A percentile compares a stretch with the other conserved stretches of the same genome.
Evolutionary conservation across 805 yeast genomes (phyloP).

Genomic region (Pichia paraexigua): DNA sequence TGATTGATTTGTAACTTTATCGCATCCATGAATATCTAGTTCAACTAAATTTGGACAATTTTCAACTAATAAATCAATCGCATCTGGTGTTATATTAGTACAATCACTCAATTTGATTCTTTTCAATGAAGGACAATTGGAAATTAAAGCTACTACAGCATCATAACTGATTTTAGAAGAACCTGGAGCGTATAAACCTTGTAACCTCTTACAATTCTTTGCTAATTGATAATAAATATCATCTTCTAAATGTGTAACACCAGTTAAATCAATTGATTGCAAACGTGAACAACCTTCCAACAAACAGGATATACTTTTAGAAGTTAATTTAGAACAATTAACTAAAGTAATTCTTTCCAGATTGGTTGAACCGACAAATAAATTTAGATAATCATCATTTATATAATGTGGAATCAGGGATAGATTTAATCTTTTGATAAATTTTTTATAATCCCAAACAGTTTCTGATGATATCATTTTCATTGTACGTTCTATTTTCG

Average conservation of each 20-base stretch:
- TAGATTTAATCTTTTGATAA: slow-evolving; percentile 73
- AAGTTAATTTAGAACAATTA: slow-evolving; percentile 61
- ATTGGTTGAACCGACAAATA: slow-evolving; percentile 62
- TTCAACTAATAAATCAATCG: slow-evolving; percentile 51
- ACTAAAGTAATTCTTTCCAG: slow-evolving; percentile 82
- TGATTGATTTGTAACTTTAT: slow-evolving; percentile 59
- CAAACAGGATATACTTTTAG: slow-evolving; percentile 52
- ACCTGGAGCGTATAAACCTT: slow-evolving; percentile 85
- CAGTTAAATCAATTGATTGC: slow-evolving; percentile 83
- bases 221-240: slow-evolving; percentile 64
- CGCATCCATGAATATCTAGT: slow-evolving; percentile 79
- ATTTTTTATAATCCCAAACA: slow-evolving; percentile 57
- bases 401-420: slow-evolving; percentile 64
- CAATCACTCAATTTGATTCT: slow-evolving; percentile 78
- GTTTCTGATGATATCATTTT: slow-evolving; percentile 38
- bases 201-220: slow-evolving; percentile 61
- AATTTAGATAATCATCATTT: slow-evolving; percentile 51
- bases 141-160: slow-evolving; percentile 52
- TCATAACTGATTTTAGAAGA: slow-evolving; percentile 63
- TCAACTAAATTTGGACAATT: slow-evolving; percentile 79
- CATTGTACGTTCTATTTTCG: slow-evolving; percentile 50
- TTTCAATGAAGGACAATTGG: slow-evolving; percentile 64
- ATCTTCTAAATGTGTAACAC: slow-evolving; percentile 63
- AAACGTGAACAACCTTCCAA: slow-evolving; percentile 58
- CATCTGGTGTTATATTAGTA: slow-evolving; percentile 52